Conservation (phyloP, 2,329 filamentous ascomycete species). For the Claviceps cyperi region DNA sequence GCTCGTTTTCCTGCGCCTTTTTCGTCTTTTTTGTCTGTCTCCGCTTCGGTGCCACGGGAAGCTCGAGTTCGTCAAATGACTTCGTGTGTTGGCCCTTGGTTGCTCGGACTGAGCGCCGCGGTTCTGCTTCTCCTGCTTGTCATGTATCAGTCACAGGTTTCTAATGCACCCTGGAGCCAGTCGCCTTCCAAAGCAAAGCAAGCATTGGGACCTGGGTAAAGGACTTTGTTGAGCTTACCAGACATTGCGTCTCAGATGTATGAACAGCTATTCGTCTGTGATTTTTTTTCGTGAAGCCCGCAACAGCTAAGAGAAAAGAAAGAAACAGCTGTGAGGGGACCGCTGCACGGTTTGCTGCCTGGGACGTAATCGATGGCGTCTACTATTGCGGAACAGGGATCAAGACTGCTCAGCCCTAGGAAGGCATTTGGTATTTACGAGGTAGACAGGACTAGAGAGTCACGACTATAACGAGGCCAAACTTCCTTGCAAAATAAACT, state of each 20-base stretch:
- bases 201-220: neutral
- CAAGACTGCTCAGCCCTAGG: constrained; percentile 13
- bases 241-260: constrained; percentile 15
- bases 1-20: constrained; percentile 48
- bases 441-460: constrained; percentile 17
- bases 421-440: constrained; percentile 19
- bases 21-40: constrained; percentile 35
- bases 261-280: neutral
- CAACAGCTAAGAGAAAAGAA: neutral
- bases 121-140: constrained; percentile 46
- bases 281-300: neutral
- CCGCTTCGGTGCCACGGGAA: constrained; percentile 37
- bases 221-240: constrained; percentile 17
- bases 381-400: constrained; percentile 16
- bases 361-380: constrained; percentile 6
- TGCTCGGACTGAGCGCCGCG: constrained; percentile 83
- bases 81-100: constrained; percentile 95
- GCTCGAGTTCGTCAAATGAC: constrained; percentile 63
- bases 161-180: neutral
- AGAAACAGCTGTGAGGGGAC: neutral
- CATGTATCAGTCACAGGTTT: constrained; percentile 5
- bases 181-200: neutral
- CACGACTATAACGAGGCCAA: constrained; percentile 19
- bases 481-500: neutral
- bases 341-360: constrained; percentile 6